Evolutionary conservation across 352 stramenopile species (phyloP), one percentile per base, ranked within the genome.

Genomic region (Globisporangium heterothallicum): DNA sequence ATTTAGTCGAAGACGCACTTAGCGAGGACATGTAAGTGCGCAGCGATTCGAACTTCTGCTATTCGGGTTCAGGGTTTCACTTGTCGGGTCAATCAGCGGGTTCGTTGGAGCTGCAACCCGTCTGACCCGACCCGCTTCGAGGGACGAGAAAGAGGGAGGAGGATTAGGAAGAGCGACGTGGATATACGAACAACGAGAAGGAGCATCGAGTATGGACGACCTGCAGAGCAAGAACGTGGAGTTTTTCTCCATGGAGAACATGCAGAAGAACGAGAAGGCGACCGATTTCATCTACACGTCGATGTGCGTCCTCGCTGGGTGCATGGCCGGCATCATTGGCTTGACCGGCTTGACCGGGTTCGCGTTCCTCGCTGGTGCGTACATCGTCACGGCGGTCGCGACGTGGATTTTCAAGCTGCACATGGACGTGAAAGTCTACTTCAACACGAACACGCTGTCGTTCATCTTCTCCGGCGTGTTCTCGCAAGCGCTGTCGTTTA

Each of bases 171-270:
- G 26, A 36, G 12, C 6, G 9, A 53, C 32, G 2, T 53, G 7
- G 30, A 24, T 9, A 19, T n/a, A 34, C 25, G 40, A 19, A 29
- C 27, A 42, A 40, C 46, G 21, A 53, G 6, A 43, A 53, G 32
- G 14, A 18, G 10, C 4, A 32, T 5, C 18, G 18, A 74, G 22
- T 22, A 85, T 86, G 76, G 79, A 90, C 58, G 67, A 64, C 46
- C 59, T 86, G 49, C 69, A 83, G 52, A 66, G 73, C 49, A 87
- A 89, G 63, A 71, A 84, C 42, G 74, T 87, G 29, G 79, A 93
- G 73, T 91, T 91, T 56, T 91, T 93, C 70, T 91, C 78, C 32
- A 87, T 90, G 72, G 82, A 93, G 65, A 93, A 79, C 69, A 84
- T 91, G 71, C 72, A 86, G 62, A 74, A 73, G 53, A 93, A 93